phyloP scores from a whole-genome alignment of 2,329 filamentous ascomycete species.

The Juglanconis oblonga region DNA sequence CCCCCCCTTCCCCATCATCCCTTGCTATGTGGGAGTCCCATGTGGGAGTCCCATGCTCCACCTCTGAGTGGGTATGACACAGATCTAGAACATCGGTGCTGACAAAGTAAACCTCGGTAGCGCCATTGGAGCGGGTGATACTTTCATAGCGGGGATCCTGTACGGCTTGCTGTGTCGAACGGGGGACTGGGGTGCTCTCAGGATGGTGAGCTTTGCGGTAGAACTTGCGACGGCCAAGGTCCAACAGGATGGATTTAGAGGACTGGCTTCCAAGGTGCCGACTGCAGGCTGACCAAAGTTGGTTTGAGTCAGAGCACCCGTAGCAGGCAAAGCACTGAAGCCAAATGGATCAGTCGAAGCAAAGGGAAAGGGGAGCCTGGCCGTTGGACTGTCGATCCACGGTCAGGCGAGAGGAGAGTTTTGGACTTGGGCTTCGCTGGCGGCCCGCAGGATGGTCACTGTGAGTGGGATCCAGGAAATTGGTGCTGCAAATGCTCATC shows the following conservation, averaged over 20 bases:
- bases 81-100: slow-evolving; percentile 1
- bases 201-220: slow-evolving; percentile 55
- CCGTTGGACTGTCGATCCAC: neutral
- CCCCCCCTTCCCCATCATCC: slow-evolving; percentile 21
- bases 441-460: slow-evolving; percentile 3
- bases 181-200: slow-evolving; percentile 44
- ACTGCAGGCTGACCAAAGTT: slow-evolving; percentile 10
- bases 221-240: slow-evolving; percentile 67
- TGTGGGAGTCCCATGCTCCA: neutral
- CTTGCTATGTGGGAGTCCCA: neutral
- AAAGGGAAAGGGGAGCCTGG: neutral
- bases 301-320: slow-evolving; percentile 12
- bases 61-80: neutral
- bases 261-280: slow-evolving; percentile 35
- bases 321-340: neutral
- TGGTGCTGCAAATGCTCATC: slow-evolving; percentile 3
- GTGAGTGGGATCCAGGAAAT: neutral
- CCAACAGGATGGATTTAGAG: slow-evolving; percentile 61
- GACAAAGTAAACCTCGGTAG: slow-evolving; percentile 34
- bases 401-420: neutral
- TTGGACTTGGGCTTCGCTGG: neutral
- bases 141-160: slow-evolving; percentile 70
- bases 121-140: slow-evolving; percentile 71
- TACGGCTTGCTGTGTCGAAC: slow-evolving; percentile 54
- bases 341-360: slow-evolving; percentile 21